Evolutionary conservation across 1,284 basidiomycete genomes (phyloP), one percentile per base, ranked within the genome.

Genomic region (Apiotrichum gracile): DNA sequence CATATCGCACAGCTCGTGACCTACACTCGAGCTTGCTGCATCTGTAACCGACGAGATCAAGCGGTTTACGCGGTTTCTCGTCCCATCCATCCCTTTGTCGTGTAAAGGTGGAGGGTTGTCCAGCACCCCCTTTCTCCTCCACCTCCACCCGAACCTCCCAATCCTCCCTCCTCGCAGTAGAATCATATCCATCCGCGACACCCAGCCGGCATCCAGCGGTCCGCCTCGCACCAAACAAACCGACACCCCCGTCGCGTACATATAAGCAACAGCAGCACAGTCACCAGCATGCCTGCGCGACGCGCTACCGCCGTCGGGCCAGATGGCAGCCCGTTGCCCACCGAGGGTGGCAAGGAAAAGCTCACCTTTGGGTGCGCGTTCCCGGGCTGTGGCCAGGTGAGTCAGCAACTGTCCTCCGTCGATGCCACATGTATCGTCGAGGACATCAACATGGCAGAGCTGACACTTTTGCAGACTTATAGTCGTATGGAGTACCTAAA

Each of bases 401-500:
- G 69, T 63, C 14, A 16, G 12, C 29, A 19, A 44, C 27, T 31
- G 2, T 38, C 37, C 19, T 21, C 9, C 37, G n/a, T 14, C 34
- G 16, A 35, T 17, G 34, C 2, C 34, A 31, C 31, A 31, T 31
- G 31, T 14, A 31, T 31, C 12, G 31, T n/a, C 34, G 13, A 35
- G 16, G 34, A 35, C 34, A 29, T 16, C 33, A 22, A 33, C 9
- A 17, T 22, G 27, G 25, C 24, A 16, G 2, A 21, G 38, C 57
- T 52, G 47, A 59, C 53, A 47, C 26, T 21, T 10, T 35, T 13
- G 8, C 56, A 75, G 70, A 60, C 62, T 0, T 76, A 76, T 55
- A 73, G 70, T 58, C 67, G 74, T 31, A 70, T 74, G 65, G 74
- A 76, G 55, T 76, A 76, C 52, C 53, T 76, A 54, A 72, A 73